Conservation (phyloP, 2,329 filamentous ascomycete species). For the Aureobasidium melanogenum region DNA sequence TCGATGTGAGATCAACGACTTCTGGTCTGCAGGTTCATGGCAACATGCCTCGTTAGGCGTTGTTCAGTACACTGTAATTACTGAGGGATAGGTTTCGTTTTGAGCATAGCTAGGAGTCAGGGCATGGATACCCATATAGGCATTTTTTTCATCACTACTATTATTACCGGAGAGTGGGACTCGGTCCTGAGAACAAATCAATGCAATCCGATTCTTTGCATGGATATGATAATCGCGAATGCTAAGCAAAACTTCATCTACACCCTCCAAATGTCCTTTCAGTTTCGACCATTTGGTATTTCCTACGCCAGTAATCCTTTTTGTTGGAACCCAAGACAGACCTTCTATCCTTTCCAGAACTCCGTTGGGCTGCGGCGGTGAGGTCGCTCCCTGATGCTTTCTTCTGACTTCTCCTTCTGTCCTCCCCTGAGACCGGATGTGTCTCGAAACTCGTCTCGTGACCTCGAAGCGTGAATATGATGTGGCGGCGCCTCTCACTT, state of each 20-base stretch:
- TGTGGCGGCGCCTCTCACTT: neutral
- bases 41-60: too few species aligned
- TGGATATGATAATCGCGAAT: neutral
- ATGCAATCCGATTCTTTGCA: constrained; percentile 1
- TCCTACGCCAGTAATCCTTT: neutral
- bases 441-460: neutral
- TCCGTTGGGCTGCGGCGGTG: neutral
- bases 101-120: constrained; percentile 1
- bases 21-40: neutral
- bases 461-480: neutral
- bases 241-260: neutral
- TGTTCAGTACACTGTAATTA: neutral
- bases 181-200: neutral
- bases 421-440: neutral
- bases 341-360: constrained; percentile 4
- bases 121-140: neutral
- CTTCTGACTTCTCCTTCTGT: neutral
- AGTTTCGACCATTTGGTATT: neutral
- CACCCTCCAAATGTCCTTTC: neutral
- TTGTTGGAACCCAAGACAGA: constrained; percentile 5
- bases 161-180: neutral
- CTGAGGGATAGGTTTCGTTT: neutral
- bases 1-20: neutral
- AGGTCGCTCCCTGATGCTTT: neutral
- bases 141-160: neutral